Evolutionary conservation across 352 stramenopile genomes (phyloP).

Genomic region (Phytophthora constricta): DNA sequence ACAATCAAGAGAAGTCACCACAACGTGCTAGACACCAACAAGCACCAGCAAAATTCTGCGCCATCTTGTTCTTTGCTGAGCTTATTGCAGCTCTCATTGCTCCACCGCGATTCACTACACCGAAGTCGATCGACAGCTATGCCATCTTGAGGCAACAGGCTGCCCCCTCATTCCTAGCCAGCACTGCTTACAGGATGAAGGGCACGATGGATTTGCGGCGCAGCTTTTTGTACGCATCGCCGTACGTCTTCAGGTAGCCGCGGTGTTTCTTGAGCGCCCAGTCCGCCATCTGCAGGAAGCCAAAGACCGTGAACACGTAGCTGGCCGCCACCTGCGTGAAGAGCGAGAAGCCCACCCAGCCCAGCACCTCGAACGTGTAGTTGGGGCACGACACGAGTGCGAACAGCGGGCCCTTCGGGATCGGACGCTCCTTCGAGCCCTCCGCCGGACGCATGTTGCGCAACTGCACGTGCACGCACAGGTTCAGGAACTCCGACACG

Average conservation of each 20-base stretch:
- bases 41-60: too few relatives aligned
- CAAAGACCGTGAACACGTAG: constrained; percentile 87
- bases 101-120: too few relatives aligned
- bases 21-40: too few relatives aligned
- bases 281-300: constrained; percentile 90
- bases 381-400: constrained; percentile 90
- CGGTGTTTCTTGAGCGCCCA: constrained; percentile 91
- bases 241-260: constrained; percentile 88
- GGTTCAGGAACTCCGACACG: constrained; percentile 85
- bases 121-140: too few relatives aligned
- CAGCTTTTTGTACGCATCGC: constrained; percentile 89
- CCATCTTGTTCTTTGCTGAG: too few relatives aligned
- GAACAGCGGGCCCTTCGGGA: constrained; percentile 81
- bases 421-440: constrained; percentile 72
- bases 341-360: constrained; percentile 90
- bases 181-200: constrained; percentile 85
- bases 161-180: too few relatives aligned
- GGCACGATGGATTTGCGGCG: constrained; percentile 86
- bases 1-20: too few relatives aligned
- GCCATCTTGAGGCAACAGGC: too few relatives aligned
- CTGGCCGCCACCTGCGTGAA: constrained; percentile 85
- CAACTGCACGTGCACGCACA: constrained; percentile 87
- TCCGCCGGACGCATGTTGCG: constrained; percentile 79
- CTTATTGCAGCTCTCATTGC: too few relatives aligned
- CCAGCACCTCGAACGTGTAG: constrained; percentile 91